These are phyloP conservation scores for Mrakiaceae sp. DNA, from an alignment of 1,284 basidiomycete genomes.

Conservation along the genomic window DNA sequence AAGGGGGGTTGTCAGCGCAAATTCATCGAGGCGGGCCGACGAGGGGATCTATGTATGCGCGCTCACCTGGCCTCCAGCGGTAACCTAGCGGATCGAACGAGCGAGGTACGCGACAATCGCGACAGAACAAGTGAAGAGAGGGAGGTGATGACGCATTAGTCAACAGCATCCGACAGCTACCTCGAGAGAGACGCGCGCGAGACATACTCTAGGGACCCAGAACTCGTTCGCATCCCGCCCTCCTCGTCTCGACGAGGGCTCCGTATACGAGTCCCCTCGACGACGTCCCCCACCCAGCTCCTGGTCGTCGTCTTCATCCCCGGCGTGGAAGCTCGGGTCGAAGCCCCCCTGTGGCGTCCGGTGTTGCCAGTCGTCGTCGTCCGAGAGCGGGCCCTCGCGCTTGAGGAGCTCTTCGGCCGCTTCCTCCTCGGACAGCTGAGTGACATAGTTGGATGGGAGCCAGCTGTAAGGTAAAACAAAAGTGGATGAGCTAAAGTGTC, in stretches of 20 bases:
- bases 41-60: too few species aligned
- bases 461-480: not conserved
- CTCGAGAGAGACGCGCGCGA: not conserved
- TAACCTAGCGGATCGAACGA: constrained; percentile 21
- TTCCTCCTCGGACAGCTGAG: constrained; percentile 11
- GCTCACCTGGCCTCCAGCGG: constrained; percentile 36
- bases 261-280: too few species aligned
- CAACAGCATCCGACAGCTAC: not conserved
- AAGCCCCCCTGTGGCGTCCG: too few species aligned
- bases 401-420: constrained; percentile 10
- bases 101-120: too few species aligned
- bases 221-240: constrained; percentile 26
- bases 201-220: constrained; percentile 33
- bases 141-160: not conserved
- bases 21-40: too few species aligned
- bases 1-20: too few species aligned
- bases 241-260: not conserved
- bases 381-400: not conserved
- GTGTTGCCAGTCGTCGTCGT: not conserved
- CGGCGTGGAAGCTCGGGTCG: not conserved
- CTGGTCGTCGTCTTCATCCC: constrained; percentile 17
- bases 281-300: constrained; percentile 4
- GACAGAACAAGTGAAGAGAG: not conserved
- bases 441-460: constrained; percentile 16
- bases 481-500: not conserved